These are phyloP conservation scores for Phaeotremella fagi DNA, from an alignment of 768 basidiomycete genomes.

Conservation along the genomic window DNA sequence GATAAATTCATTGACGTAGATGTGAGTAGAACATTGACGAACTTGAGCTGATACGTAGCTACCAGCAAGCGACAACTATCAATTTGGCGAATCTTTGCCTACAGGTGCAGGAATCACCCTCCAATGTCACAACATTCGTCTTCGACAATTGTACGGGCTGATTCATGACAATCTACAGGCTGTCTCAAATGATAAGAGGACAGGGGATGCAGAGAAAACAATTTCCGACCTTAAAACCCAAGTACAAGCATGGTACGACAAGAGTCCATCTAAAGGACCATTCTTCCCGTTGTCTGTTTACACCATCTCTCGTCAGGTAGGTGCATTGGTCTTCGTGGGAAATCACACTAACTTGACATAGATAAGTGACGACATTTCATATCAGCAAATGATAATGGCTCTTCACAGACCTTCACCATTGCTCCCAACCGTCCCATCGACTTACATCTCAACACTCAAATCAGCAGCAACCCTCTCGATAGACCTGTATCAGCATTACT, in stretches of 20 bases:
- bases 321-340: neutral
- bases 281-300: neutral
- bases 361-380: constrained; percentile 5
- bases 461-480: constrained; percentile 1
- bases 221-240: neutral
- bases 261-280: neutral
- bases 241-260: neutral
- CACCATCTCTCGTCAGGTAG: neutral
- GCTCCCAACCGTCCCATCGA: constrained; percentile 8
- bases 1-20: constrained; percentile 16
- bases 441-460: constrained; percentile 2
- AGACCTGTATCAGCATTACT: constrained; percentile 11
- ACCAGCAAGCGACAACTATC: neutral
- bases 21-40: constrained; percentile 1
- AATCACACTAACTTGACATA: neutral
- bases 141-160: neutral
- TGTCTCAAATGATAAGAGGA: neutral
- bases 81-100: neutral
- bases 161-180: neutral
- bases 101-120: neutral
- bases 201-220: neutral
- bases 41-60: neutral
- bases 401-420: constrained; percentile 13
- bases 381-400: constrained; percentile 14
- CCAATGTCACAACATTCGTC: neutral